Base-by-base conservation (phyloP, 257 asterid species). In the Penstemon eatonii region DNA sequence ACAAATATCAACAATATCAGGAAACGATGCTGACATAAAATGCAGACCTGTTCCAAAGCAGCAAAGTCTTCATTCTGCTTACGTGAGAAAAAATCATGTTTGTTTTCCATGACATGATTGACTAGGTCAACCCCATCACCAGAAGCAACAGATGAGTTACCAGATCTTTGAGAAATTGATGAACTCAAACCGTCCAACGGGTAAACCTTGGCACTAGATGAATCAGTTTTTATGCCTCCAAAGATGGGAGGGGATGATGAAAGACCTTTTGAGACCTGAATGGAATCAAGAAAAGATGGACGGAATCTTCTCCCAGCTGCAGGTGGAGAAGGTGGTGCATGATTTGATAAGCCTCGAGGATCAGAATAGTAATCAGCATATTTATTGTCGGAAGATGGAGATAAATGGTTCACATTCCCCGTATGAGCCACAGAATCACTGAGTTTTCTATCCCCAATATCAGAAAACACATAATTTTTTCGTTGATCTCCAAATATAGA, bases 211-310 rank as follows among this genome's bases (percentile, higher is more conserved):
- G 92, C 81, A 76, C 78, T 75, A 52, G 72, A 76, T 67, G 78
- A 40, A 77, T 84, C 91, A 71, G 56, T 57, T 60, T 80, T 80
- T 72, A 69, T 77, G 25, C 83, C 69, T 58, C 60, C 90, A 73
- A 69, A 71, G 43, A 68, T 70, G 8, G 82, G 71, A 72, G 81
- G 70, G 49, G 86, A 75, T 58, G 85, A 69, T 66, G 90, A 77
- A 69, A 88, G 71, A 71, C 77, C 93, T 68, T 76, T 89, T 10
- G 92, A 76, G 67, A 87, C 72, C 79, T 82, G 89, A 74, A 94
- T 87, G 58, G 96, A 79, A 79, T 94, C 97, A 40, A 91, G 99
- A 69, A 94, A 94, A 42, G 97, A 89, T 38, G 96, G 96, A 45
- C 96, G 93, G 53, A 95, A 75, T 81, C 85, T 91, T 89, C 87